Conservation (phyloP, 176 grass and related monocot genomes). For the Oryza brachyantha region DNA sequence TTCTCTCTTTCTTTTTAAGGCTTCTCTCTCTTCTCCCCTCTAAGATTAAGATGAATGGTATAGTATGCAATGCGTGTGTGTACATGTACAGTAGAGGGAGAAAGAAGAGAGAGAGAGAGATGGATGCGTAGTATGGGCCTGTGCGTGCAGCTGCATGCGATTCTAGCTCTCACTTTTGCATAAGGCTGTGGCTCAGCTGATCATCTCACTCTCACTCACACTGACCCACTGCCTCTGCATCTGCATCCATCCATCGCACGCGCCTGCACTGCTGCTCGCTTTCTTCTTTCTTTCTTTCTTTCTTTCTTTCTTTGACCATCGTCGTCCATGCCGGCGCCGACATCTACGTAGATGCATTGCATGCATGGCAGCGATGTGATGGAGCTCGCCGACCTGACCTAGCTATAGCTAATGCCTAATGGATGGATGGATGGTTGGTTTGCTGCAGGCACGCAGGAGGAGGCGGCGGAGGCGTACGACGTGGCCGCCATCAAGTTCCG, state of each 20-base stretch:
- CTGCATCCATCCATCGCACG: slow-evolving; percentile 27
- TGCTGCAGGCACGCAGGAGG: slow-evolving; percentile 87
- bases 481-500: slow-evolving; percentile 96
- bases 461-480: slow-evolving; percentile 97
- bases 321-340: background rate
- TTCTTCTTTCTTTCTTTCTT: slow-evolving; percentile 23
- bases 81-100: too few relatives aligned
- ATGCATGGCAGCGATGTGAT: background rate
- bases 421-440: background rate
- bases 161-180: slow-evolving; percentile 54
- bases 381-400: too few relatives aligned
- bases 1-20: too few relatives aligned
- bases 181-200: slow-evolving; percentile 52
- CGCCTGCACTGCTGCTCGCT: background rate
- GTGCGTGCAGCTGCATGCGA: background rate
- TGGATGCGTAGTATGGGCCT: background rate
- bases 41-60: too few relatives aligned
- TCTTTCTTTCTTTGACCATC: slow-evolving; percentile 34
- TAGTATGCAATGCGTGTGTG: too few relatives aligned
- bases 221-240: background rate
- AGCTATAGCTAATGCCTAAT: too few relatives aligned
- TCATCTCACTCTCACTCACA: too few relatives aligned
- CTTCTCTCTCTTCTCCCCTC: too few relatives aligned
- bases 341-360: background rate
- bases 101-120: too few relatives aligned